Evolutionary conservation across 1,284 basidiomycete genomes (phyloP).

Genomic region (Heterobasidion occidentale): DNA sequence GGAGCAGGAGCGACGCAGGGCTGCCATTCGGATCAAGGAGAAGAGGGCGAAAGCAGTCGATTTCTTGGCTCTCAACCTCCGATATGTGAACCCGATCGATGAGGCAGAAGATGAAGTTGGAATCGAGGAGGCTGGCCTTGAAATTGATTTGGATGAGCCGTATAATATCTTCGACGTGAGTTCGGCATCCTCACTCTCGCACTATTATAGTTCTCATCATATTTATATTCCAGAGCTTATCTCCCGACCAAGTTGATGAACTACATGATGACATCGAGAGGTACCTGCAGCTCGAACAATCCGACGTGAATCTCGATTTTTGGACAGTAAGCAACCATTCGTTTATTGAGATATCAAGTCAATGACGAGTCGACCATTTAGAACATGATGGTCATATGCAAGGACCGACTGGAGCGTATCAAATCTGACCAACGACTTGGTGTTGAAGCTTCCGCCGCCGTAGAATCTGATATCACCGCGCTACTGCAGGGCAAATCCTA

Average conservation of each 20-base stretch:
- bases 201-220: conserved; percentile 13
- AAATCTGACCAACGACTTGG: conserved; percentile 52
- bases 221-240: conserved; percentile 57
- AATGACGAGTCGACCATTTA: conserved; percentile 20
- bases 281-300: conserved; percentile 84
- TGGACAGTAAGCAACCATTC: conserved; percentile 71
- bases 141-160: conserved; percentile 97
- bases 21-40: conserved; percentile 91
- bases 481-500: conserved; percentile 77
- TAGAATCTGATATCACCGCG: conserved; percentile 71
- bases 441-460: conserved; percentile 62
- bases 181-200: conserved; percentile 6
- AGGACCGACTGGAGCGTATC: conserved; percentile 83
- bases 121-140: conserved; percentile 78
- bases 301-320: conserved; percentile 86
- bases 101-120: conserved; percentile 64
- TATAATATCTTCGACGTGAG: conserved; percentile 92
- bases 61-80: conserved; percentile 88
- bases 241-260: conserved; percentile 85
- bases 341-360: not conserved
- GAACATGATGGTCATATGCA: conserved; percentile 97
- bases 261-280: conserved; percentile 92
- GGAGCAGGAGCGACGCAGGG: conserved; percentile 86
- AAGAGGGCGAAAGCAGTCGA: conserved; percentile 95
- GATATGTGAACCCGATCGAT: conserved; percentile 69